Evolutionary conservation across 345 rosid genomes (phyloP), one percentile per base, ranked within the genome.

Genomic region (Eucalyptus caleyi): DNA sequence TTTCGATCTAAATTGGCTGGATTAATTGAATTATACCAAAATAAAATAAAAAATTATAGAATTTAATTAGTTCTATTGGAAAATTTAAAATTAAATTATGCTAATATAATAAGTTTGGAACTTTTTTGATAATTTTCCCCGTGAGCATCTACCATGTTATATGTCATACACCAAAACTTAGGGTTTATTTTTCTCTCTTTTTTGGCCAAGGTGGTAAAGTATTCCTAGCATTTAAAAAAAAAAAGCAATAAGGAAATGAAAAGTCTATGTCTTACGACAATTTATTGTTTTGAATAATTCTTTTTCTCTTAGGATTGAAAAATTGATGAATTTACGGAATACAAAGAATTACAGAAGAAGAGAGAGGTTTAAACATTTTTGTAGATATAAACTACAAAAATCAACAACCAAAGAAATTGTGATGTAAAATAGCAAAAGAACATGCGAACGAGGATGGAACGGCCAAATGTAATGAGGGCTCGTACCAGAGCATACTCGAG

Each of bases 1-100:
- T 53, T 19, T 19, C 5, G 0, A 53, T 53, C 2, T 21, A 0
- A 53, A 53, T 8, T 53, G 1, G 2, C 56, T 8, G 2, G 56
- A 19, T 53, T 7, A 10, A 19, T 2, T 53, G 0, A 4, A 53
- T 53, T 1, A 21, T 19, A 53, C 0, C 59, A 3, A 53, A 19
- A 53, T 53, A 0, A n/a, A n/a, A n/a, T 19, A 53, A 53, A 53
- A 19, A 3, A 0, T 8, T 53, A 50, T 53, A 8, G 10, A 21
- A 53, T 53, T 19, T 53, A 53, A 19, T 53, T 19, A 53, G 59
- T 53, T 53, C 59, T 8, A 53, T 53, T 53, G 24, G 4, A 53
- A 53, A 53, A 1, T 8, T 53, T 53, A 19, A 8, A 53, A 53
- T 53, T 53, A 53, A 53, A 53, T 51, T 53, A 53, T 19, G 19